Base-by-base conservation (phyloP, 306 rosid species). In the Cucurbita maxima region DNA sequence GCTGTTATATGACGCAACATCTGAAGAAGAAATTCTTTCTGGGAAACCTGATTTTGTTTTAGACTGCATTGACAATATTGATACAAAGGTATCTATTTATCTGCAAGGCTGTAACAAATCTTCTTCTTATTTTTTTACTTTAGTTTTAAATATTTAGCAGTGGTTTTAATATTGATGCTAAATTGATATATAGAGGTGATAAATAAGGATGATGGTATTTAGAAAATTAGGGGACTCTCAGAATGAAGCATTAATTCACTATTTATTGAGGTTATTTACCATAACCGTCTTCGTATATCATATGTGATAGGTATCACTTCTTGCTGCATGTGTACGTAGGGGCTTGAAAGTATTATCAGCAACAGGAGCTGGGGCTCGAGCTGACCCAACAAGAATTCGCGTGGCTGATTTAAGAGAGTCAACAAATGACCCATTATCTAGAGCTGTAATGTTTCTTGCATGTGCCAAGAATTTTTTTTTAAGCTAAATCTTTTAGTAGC, bases 361-460 rank as follows among this genome's bases (percentile, higher is more conserved):
- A 68, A 93, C 94, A 10, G 97, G 98, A 81, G 98, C 98, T 52
- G 98, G 98, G 76, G 97, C 92, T 58, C 85, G 97, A 85, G 94
- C 94, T 75, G 97, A 93, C 80, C 96, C 98, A 64, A 88, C 98
- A 20, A 88, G 98, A 81, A 90, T 90, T 78, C 96, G 94, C 22
- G 76, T 93, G 64, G 98, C 97, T 16, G 98, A 93, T 81, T 80
- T 93, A 74, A 88, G 88, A 84, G 90, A 90, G 76, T 93, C 98
- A 62, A 90, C 94, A 74, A 93, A 88, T 69, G 98, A 93, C 67
- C 98, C 97, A 30, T 82, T 90, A 64, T 93, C 97, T 78, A 87
- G 96, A 84, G 16, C 97, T 71, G 98, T 93, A 90, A 90, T 57
- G 47, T 76, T 74, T 76, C 55, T 66, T 18, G n/a, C 71, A 44